Percentiles rank a stretch among this genome's conserved stretches.
phyloP scores from a whole-genome alignment of 495 filamentous ascomycete genomes.

The Hyaloscypha finlandica region DNA sequence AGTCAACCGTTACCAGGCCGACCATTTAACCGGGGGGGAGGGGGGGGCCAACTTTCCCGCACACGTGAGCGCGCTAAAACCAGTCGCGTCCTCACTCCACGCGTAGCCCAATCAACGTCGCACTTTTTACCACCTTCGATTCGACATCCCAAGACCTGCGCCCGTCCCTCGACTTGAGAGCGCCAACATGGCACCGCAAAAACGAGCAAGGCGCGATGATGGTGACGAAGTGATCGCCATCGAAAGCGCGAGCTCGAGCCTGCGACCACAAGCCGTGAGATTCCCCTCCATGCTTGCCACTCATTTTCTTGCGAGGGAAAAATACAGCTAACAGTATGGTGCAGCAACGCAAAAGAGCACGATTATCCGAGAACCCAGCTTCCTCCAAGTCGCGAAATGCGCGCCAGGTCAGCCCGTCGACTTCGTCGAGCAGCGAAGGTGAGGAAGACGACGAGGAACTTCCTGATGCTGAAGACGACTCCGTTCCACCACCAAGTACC shows the following conservation, averaged over 20 bases:
- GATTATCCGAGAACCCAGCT: slow-evolving; percentile 37
- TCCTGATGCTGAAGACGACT: slow-evolving; percentile 3
- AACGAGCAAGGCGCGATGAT: slow-evolving; percentile 34
- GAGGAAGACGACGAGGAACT: slow-evolving; percentile 14
- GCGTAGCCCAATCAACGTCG: neutral
- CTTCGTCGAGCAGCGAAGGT: slow-evolving; percentile 16
- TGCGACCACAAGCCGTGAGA: slow-evolving; percentile 49
- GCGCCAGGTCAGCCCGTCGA: slow-evolving; percentile 29
- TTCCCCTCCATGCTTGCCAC: slow-evolving; percentile 2
- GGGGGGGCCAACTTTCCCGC: no score
- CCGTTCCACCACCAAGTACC: slow-evolving; percentile 31
- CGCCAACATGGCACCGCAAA: slow-evolving; percentile 28
- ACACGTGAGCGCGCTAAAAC: no score
- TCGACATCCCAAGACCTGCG: neutral
- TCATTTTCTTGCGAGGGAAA: neutral
- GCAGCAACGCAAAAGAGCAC: slow-evolving; percentile 47
- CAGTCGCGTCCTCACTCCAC: no score
- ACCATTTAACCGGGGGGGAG: no score
- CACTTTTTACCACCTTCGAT: neutral
- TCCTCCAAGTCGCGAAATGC: slow-evolving; percentile 30
- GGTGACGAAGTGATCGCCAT: slow-evolving; percentile 51
- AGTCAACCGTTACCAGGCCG: no score
- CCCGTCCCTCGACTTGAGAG: neutral
- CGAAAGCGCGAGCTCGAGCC: slow-evolving; percentile 43
- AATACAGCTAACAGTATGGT: neutral